Evolutionary conservation across 2,329 filamentous ascomycete genomes (phyloP).

Genomic region (Fusarium drepaniforme): DNA sequence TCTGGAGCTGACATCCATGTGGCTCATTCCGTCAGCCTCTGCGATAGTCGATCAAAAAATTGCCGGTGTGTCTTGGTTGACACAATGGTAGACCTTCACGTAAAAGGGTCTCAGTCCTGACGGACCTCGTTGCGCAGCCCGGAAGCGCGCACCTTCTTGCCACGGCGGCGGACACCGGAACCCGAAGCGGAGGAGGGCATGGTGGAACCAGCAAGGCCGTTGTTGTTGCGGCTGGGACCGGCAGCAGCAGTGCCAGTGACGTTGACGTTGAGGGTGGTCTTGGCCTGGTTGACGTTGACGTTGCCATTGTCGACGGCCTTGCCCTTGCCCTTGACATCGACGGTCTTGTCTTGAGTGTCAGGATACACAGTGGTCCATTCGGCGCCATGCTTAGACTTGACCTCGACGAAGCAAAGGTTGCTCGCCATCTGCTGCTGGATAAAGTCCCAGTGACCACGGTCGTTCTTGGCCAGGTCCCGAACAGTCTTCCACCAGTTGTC

Average conservation of each 20-base stretch:
- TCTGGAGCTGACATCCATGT: background rate
- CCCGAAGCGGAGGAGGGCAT: constrained; percentile 3
- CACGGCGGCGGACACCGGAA: constrained; percentile 10
- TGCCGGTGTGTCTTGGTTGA: background rate
- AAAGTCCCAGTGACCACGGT: constrained; percentile 26
- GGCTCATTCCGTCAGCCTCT: constrained; percentile 1
- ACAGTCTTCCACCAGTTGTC: constrained; percentile 30
- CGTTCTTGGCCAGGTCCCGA: background rate
- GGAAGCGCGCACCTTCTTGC: constrained; percentile 7
- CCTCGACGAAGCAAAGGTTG: constrained; percentile 37
- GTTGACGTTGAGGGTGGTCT: background rate
- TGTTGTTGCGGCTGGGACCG: background rate
- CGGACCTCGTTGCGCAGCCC: constrained; percentile 28
- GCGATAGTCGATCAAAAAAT: background rate
- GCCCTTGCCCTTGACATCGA: background rate
- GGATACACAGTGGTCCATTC: constrained; percentile 26
- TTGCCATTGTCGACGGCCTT: background rate
- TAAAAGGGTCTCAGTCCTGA: background rate
- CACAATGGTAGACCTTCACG: background rate
- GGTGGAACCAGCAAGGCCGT: background rate
- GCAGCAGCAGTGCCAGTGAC: background rate
- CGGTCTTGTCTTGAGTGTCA: background rate
- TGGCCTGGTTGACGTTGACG: background rate
- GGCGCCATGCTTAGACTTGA: constrained; percentile 28
- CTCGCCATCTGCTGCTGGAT: constrained; percentile 36